Conservation (phyloP, 164 flowering plant species). For the Tetracentron sinense region DNA sequence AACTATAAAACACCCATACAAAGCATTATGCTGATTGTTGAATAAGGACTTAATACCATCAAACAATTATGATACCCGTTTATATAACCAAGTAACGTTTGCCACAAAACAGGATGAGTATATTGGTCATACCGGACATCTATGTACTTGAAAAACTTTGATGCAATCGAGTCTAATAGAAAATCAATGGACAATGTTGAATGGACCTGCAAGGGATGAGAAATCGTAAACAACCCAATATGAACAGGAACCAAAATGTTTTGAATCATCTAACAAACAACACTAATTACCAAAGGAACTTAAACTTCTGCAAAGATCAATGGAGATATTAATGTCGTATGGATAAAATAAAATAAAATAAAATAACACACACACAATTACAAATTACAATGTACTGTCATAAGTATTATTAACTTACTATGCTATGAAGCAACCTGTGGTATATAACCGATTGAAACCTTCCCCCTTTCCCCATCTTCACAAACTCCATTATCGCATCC, state of each 20-base stretch:
- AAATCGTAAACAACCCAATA: neutral
- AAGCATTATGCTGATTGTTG: no score
- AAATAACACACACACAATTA: neutral
- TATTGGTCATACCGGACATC: constrained; percentile 68
- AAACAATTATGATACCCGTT: neutral
- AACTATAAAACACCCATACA: neutral
- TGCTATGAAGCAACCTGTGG: constrained; percentile 48
- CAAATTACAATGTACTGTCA: neutral
- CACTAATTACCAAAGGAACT: no score
- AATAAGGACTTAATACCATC: neutral
- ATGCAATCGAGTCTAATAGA: constrained; percentile 42
- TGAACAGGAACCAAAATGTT: neutral
- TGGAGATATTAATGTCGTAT: neutral
- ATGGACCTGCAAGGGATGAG: constrained; percentile 44
- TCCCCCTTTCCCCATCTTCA: constrained; percentile 66
- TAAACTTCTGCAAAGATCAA: neutral
- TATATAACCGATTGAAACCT: constrained; percentile 59
- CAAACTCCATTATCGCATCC: constrained; percentile 86
- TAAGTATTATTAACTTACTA: constrained; percentile 47
- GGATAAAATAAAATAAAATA: neutral
- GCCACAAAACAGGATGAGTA: neutral
- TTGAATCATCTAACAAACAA: neutral
- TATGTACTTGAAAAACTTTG: constrained; percentile 74
- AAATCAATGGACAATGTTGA: constrained; percentile 40
- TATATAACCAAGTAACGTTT: neutral